Percentiles rank a stretch among this genome's conserved stretches.
Evolutionary conservation across 352 stramenopile genomes (phyloP).

Genomic region (Phytophthora multivora): DNA sequence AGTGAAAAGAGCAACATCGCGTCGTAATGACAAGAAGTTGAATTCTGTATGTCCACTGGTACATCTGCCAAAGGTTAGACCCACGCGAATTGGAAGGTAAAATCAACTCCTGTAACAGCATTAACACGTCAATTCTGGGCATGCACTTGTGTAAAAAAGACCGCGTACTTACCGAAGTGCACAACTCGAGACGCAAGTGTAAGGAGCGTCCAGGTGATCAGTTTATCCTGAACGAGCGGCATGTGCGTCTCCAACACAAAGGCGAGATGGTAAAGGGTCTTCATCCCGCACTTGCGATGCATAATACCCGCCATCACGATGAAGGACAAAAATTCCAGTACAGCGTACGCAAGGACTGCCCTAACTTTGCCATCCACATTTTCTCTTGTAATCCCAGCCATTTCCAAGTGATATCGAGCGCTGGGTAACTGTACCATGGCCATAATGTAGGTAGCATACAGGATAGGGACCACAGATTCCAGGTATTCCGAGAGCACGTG

Average conservation of each 20-base stretch:
- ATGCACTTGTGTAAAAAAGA: neutral
- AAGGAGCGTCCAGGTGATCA: constrained; percentile 2
- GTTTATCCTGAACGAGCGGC: constrained; percentile 18
- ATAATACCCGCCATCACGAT: constrained; percentile 9
- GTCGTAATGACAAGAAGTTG: too few species aligned
- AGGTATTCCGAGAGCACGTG: constrained; percentile 38
- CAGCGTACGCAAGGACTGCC: constrained; percentile 15
- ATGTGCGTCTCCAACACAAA: constrained; percentile 36
- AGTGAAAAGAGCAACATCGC: too few species aligned
- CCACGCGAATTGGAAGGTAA: constrained; percentile 20
- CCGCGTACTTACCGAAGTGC: constrained; percentile 6
- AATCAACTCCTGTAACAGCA: constrained; percentile 17
- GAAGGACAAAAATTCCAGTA: constrained; percentile 30
- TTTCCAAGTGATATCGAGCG: constrained; percentile 8
- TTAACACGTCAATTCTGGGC: too few species aligned
- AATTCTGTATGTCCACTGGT: too few species aligned
- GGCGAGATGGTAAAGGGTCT: constrained; percentile 19
- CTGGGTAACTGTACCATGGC: constrained; percentile 28
- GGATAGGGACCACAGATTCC: constrained; percentile 32
- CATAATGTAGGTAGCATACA: constrained; percentile 23
- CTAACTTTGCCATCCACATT: neutral
- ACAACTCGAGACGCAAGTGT: constrained; percentile 5
- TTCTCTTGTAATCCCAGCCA: neutral
- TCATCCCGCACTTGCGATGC: constrained; percentile 12
- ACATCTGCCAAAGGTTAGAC: too few species aligned